Base-by-base conservation (phyloP, 352 stramenopile species). In the Thraustochytrium sp. region DNA sequence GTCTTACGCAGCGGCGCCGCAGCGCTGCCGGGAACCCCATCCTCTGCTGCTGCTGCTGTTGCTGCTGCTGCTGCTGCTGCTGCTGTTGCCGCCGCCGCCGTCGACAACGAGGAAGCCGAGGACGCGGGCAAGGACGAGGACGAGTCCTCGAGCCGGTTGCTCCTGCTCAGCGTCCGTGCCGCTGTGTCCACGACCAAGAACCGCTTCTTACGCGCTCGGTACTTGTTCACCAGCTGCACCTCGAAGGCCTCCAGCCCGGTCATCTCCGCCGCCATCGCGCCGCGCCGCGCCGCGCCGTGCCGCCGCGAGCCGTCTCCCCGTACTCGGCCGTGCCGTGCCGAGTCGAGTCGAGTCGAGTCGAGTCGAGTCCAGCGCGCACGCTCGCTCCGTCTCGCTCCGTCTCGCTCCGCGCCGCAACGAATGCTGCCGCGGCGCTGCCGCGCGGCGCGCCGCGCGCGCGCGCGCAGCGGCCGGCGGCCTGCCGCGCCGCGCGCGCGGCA, bases 211-310 rank as follows among this genome's bases (percentile, higher is more conserved):
- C 68, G 46, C 46, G 34, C 31, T 21, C 68, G 46, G 29, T 63
- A 72, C 0, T 34, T 63, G 38, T 63, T 80, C 23, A 80, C 51
- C 3, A 80, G 51, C 21, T 80, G 51, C 21, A 80, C 68, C 51
- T 80, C 68, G 49, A 80, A 80, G 34, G 23, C 31, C 44, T 55
- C 68, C 0, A 80, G 68, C 54, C 5, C 21, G 26, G 54, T 5
- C 26, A 63, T 5, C 54, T 5, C n/a, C n/a, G n/a, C n/a, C n/a
- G n/a, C n/a, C n/a, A n/a, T n/a, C n/a, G n/a, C n/a, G n/a, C n/a
- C n/a, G 26, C 54, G 26, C 18, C 54, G 5, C 16, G 42, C 42
- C 42, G 5, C 42, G 5, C 42, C 5, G 5, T 16, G 42, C 42
- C 5, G 42, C 42, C 42, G 42, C 5, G 5, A 16, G 42, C 42